Conservation (phyloP, 306 rosid species). For the Clitoria ternatea region DNA sequence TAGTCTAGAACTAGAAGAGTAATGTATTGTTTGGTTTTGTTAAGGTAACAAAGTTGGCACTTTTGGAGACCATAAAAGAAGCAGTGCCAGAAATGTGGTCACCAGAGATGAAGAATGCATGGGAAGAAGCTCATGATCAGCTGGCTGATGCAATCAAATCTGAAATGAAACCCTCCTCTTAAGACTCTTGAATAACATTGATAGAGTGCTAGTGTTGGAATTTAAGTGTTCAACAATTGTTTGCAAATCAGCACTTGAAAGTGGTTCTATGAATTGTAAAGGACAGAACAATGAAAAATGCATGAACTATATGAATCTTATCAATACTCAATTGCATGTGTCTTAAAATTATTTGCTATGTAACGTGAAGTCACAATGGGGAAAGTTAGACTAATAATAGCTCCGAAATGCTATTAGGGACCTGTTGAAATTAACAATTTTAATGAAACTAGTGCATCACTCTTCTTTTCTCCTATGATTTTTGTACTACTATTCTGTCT, state of each 20-base stretch:
- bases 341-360: background rate
- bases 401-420: too few relatives aligned
- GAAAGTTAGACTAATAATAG: too few relatives aligned
- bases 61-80: conserved; percentile 68
- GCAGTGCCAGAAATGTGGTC: conserved; percentile 83
- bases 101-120: conserved; percentile 63
- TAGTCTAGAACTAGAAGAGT: too few relatives aligned
- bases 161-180: conserved; percentile 51
- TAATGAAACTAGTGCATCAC: too few relatives aligned
- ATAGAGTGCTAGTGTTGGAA: background rate
- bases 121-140: conserved; percentile 82
- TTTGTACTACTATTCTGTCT: too few relatives aligned
- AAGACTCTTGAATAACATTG: conserved; percentile 19
- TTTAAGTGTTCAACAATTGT: background rate
- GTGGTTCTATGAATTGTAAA: background rate
- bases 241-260: background rate
- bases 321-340: background rate
- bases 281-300: background rate
- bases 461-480: too few relatives aligned
- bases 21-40: background rate
- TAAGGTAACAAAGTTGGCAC: conserved; percentile 66
- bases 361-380: background rate
- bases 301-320: background rate
- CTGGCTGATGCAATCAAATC: conserved; percentile 69
- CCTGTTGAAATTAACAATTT: too few relatives aligned